Evolutionary conservation across 2,329 filamentous ascomycete species (phyloP).

Genomic region (Endocalyx cinctus): DNA sequence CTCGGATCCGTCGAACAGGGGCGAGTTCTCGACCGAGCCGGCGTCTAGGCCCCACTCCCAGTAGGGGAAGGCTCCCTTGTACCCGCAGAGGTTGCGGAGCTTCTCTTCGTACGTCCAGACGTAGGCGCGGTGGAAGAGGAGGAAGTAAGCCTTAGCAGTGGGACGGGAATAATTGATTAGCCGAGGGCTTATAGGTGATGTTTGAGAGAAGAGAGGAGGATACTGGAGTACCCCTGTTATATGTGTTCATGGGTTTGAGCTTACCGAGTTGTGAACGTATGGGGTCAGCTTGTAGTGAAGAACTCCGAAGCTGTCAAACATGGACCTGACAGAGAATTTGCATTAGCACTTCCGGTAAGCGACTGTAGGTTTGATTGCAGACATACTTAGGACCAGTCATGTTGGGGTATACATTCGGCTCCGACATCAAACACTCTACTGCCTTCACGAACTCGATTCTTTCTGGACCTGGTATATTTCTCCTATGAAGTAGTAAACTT

Average conservation of each 20-base stretch:
- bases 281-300: constrained; percentile 24
- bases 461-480: constrained; percentile 20
- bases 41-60: constrained; percentile 35
- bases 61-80: constrained; percentile 25
- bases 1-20: constrained; percentile 41
- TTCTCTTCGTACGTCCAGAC: constrained; percentile 30
- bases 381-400: constrained; percentile 22
- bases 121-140: constrained; percentile 33
- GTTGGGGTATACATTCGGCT: constrained; percentile 21
- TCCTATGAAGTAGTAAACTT: constrained; percentile 12
- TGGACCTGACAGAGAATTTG: constrained; percentile 9
- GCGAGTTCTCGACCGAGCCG: constrained; percentile 30
- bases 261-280: constrained; percentile 26
- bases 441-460: constrained; percentile 22
- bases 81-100: constrained; percentile 30
- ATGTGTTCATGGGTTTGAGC: not conserved
- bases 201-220: too few species aligned
- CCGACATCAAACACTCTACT: constrained; percentile 23
- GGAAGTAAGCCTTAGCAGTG: constrained; percentile 26
- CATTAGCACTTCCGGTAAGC: not conserved
- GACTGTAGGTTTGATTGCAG: not conserved
- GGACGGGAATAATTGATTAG: too few species aligned
- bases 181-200: too few species aligned
- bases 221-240: not conserved
- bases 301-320: constrained; percentile 27